A percentile compares a stretch with the other conserved stretches of the same genome.
phyloP scores from a whole-genome alignment of 495 filamentous ascomycete genomes.

The Penicillium riverlandense region DNA sequence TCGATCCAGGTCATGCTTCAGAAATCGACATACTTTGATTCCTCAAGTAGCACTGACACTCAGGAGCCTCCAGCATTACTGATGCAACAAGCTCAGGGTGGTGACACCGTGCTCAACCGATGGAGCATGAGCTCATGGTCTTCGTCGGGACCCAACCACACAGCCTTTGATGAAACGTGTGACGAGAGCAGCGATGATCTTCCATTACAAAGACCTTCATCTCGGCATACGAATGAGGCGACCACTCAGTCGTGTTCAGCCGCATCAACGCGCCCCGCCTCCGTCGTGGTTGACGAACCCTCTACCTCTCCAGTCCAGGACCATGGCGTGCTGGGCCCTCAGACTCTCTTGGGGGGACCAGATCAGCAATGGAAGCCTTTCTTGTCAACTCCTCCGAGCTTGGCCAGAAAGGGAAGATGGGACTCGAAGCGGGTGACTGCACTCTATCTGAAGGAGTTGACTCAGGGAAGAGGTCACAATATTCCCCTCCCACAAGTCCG shows the following conservation, averaged over 20 bases:
- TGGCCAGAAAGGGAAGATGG: constrained; percentile 46
- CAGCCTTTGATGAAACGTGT: constrained; percentile 29
- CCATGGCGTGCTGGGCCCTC: constrained; percentile 11
- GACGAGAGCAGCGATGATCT: constrained; percentile 27
- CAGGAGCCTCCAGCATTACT: constrained; percentile 19
- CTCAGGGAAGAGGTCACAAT: constrained; percentile 24
- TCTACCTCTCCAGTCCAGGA: constrained; percentile 10
- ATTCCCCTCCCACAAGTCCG: constrained; percentile 13
- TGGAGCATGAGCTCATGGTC: constrained; percentile 52
- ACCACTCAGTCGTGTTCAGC: constrained; percentile 28
- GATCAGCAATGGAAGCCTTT: neutral
- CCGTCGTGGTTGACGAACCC: constrained; percentile 14
- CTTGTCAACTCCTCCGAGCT: constrained; percentile 30
- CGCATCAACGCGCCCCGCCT: constrained; percentile 23
- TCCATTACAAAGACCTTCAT: constrained; percentile 10
- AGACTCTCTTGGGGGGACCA: constrained; percentile 5
- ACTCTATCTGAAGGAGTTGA: constrained; percentile 46
- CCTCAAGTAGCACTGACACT: constrained; percentile 21
- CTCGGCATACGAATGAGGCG: constrained; percentile 16
- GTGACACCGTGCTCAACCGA: constrained; percentile 22
- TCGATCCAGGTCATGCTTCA: constrained; percentile 57
- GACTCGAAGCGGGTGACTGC: constrained; percentile 47
- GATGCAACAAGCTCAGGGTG: constrained; percentile 8
- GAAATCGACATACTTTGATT: constrained; percentile 33
- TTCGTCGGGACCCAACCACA: constrained; percentile 38